Percentiles rank a stretch among this genome's conserved stretches.
Evolutionary conservation across 1,139 yeast genomes (phyloP).

Genomic region (Suhomyces wounanorum): DNA sequence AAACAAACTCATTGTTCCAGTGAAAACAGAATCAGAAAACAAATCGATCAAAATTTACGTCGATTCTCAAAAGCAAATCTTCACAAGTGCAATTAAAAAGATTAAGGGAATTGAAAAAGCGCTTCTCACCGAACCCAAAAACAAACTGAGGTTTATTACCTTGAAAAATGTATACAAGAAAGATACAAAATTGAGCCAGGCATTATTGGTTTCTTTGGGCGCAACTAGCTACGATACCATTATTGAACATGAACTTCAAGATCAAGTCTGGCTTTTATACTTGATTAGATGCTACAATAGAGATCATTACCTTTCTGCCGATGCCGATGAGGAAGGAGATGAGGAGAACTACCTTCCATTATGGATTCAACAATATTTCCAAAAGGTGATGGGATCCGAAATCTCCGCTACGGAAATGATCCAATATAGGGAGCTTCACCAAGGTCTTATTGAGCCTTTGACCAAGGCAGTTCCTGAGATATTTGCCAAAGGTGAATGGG

Average conservation of each 20-base stretch:
- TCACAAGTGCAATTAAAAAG: slow-evolving; percentile 46
- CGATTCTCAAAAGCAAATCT: slow-evolving; percentile 49
- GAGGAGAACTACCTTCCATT: slow-evolving; percentile 47
- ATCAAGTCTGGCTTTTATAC: slow-evolving; percentile 64
- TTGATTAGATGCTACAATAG: slow-evolving; percentile 60
- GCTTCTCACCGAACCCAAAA: slow-evolving; percentile 39
- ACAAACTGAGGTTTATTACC: slow-evolving; percentile 45
- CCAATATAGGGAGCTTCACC: slow-evolving; percentile 57
- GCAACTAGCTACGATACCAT: slow-evolving; percentile 56
- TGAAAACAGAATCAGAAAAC: slow-evolving; percentile 28
- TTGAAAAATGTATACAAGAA: slow-evolving; percentile 59
- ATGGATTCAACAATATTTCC: slow-evolving; percentile 52
- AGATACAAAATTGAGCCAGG: slow-evolving; percentile 56
- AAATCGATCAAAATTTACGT: slow-evolving; percentile 21
- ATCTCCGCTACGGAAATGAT: slow-evolving; percentile 54
- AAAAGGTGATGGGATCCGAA: slow-evolving; percentile 37
- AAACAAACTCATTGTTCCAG: slow-evolving; percentile 26
- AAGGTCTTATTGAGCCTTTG: slow-evolving; percentile 55
- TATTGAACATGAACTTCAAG: slow-evolving; percentile 48
- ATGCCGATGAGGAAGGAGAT: slow-evolving; percentile 22
- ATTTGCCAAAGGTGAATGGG: slow-evolving; percentile 62
- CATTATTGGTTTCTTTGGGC: slow-evolving; percentile 59
- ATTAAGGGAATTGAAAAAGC: slow-evolving; percentile 54
- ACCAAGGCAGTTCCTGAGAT: slow-evolving; percentile 61
- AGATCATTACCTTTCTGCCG: slow-evolving; percentile 30